A percentile compares a stretch with the other conserved stretches of the same genome.
phyloP scores from a whole-genome alignment of 73 alveolate species.

The Stentor coeruleus region DNA sequence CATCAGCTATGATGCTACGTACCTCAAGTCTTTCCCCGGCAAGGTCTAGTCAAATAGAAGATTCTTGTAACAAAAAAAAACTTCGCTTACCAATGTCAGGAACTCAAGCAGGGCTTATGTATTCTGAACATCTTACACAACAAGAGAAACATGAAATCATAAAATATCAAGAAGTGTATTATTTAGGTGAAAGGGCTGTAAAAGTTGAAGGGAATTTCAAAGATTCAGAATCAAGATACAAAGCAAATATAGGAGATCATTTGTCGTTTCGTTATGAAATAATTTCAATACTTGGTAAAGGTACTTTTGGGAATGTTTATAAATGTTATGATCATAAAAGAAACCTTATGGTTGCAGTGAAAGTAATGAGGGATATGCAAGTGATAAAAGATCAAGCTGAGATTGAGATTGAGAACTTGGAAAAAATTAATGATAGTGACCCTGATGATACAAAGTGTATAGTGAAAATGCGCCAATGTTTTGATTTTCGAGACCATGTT shows the following conservation, averaged over 20 bases:
- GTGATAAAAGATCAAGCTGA: conserved; percentile 18
- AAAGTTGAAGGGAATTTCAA: neutral
- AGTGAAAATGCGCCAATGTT: conserved; percentile 42
- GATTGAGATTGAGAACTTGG: conserved; percentile 36
- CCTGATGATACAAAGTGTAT: conserved; percentile 51
- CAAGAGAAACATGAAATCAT: neutral
- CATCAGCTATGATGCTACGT: neutral
- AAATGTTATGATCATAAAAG: conserved; percentile 16
- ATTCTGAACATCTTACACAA: neutral
- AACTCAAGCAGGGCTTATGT: neutral
- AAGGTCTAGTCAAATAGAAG: neutral
- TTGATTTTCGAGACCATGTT: conserved; percentile 56
- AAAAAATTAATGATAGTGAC: conserved; percentile 36
- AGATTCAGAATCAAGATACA: neutral
- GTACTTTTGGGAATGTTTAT: conserved; percentile 20
- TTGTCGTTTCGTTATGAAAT: conserved; percentile 13
- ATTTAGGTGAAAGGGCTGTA: neutral
- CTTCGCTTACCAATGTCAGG: neutral
- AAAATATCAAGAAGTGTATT: neutral
- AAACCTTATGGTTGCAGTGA: conserved; percentile 18
- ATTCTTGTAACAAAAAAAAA: neutral
- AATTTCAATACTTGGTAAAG: neutral
- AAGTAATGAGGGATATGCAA: neutral
- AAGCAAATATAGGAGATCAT: neutral
- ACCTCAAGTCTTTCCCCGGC: conserved; percentile 5